A percentile compares a stretch with the other conserved stretches of the same genome.
phyloP scores from a whole-genome alignment of 768 basidiomycete genomes.

The Tricholoma sp. region DNA sequence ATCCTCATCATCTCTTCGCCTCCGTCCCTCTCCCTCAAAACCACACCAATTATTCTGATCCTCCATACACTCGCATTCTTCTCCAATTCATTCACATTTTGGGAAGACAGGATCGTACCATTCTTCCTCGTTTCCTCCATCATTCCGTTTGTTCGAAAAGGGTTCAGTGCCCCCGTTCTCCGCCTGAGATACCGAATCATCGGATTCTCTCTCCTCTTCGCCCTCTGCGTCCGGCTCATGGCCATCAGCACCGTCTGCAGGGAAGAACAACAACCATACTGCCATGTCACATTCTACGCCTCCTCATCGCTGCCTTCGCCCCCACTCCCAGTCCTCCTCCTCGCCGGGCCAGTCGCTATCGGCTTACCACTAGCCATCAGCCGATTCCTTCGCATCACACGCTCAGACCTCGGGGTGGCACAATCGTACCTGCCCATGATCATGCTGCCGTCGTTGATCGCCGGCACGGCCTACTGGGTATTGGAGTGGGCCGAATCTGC shows the following conservation, averaged over 20 bases:
- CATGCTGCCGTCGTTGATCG: constrained; percentile 52
- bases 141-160: constrained; percentile 52
- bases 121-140: constrained; percentile 71
- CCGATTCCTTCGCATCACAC: constrained; percentile 57
- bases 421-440: constrained; percentile 55
- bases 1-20: constrained; percentile 38
- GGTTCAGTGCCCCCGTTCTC: constrained; percentile 61
- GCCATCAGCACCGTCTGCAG: constrained; percentile 83
- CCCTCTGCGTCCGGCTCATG: constrained; percentile 69
- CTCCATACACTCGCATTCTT: constrained; percentile 76
- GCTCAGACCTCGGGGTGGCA: constrained; percentile 73
- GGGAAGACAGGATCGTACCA: constrained; percentile 84
- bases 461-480: constrained; percentile 68
- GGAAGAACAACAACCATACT: constrained; percentile 91
- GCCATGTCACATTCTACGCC: constrained; percentile 84
- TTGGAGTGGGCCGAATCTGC: constrained; percentile 75
- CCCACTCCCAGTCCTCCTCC: constrained; percentile 50
- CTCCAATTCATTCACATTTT: constrained; percentile 96
- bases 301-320: constrained; percentile 66
- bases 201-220: constrained; percentile 62
- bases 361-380: constrained; percentile 51
- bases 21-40: constrained; percentile 25
- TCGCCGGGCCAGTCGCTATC: constrained; percentile 53
- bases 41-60: constrained; percentile 44
- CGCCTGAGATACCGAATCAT: constrained; percentile 74